phyloP scores from a whole-genome alignment of 805 yeast genomes.

The Nakazawaea anatomiae region DNA sequence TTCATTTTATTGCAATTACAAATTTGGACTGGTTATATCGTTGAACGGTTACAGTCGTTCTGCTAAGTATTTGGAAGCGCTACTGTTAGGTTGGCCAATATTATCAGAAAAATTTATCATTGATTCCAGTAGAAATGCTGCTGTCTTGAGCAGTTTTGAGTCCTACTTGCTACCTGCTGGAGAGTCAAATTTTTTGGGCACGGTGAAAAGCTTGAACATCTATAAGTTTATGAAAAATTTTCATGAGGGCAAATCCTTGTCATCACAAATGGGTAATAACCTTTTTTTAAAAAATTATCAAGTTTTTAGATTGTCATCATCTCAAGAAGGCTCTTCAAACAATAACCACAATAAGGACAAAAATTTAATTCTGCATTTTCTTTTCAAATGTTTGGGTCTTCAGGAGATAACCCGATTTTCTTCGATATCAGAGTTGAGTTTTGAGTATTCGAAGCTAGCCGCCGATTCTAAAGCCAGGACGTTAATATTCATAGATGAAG shows the following conservation, averaged over 20 bases:
- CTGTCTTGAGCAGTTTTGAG: constrained; percentile 37
- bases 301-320: constrained; percentile 29
- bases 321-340: constrained; percentile 14
- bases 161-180: constrained; percentile 72
- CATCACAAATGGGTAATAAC: constrained; percentile 33
- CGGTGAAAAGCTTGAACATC: constrained; percentile 44
- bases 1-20: constrained; percentile 18
- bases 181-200: constrained; percentile 38
- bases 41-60: constrained; percentile 50
- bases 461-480: background rate
- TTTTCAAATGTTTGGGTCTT: constrained; percentile 1
- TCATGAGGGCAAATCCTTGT: constrained; percentile 23
- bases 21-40: constrained; percentile 65
- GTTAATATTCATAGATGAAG: background rate
- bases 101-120: constrained; percentile 51
- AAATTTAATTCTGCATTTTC: background rate
- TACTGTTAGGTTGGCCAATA: constrained; percentile 86
- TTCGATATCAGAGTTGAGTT: background rate
- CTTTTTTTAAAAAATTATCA: constrained; percentile 25
- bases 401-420: background rate
- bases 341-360: background rate
- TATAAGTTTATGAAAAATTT: constrained; percentile 34
- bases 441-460: background rate
- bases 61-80: constrained; percentile 67
- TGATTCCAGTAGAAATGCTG: constrained; percentile 24